Percentiles rank a stretch among this genome's conserved stretches.
Evolutionary conservation across 73 alveolate species (phyloP).

Genomic region (Durusdinium trenchii): DNA sequence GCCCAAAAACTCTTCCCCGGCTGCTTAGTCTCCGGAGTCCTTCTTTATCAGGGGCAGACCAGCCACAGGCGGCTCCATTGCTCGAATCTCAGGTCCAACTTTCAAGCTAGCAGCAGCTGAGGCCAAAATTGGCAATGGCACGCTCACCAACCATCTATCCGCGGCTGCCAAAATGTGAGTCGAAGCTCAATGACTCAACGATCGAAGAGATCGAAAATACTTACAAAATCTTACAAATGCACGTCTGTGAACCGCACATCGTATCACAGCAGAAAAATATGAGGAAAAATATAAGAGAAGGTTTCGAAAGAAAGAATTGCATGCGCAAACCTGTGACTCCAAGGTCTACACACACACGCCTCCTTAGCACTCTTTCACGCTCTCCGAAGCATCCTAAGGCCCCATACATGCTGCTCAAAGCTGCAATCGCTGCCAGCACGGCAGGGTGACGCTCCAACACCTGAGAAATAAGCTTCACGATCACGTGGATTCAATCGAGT

Average conservation of each 20-base stretch:
- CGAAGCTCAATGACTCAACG: too few relatives aligned
- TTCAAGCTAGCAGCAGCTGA: too few relatives aligned
- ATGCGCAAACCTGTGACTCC: background rate
- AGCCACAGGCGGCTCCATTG: conserved; percentile 61
- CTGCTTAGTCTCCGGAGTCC: too few relatives aligned
- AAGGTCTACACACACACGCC: background rate
- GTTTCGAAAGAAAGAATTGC: background rate
- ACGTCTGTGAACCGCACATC: background rate
- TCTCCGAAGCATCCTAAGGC: too few relatives aligned
- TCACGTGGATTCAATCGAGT: background rate
- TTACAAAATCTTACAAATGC: too few relatives aligned
- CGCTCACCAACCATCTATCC: too few relatives aligned
- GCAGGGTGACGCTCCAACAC: conserved; percentile 37
- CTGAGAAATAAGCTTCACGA: background rate
- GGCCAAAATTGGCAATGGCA: too few relatives aligned
- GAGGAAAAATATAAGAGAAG: background rate
- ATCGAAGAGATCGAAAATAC: too few relatives aligned
- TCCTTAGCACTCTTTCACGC: too few relatives aligned
- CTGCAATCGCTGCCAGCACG: conserved; percentile 57
- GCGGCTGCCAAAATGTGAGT: too few relatives aligned
- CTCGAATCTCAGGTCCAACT: too few relatives aligned
- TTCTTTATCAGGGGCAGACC: conserved; percentile 83
- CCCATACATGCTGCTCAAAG: background rate
- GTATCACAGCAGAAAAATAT: background rate
- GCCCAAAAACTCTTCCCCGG: too few relatives aligned